phyloP scores from a whole-genome alignment of 2,329 filamentous ascomycete species.

The Aplosporella prunicola region DNA sequence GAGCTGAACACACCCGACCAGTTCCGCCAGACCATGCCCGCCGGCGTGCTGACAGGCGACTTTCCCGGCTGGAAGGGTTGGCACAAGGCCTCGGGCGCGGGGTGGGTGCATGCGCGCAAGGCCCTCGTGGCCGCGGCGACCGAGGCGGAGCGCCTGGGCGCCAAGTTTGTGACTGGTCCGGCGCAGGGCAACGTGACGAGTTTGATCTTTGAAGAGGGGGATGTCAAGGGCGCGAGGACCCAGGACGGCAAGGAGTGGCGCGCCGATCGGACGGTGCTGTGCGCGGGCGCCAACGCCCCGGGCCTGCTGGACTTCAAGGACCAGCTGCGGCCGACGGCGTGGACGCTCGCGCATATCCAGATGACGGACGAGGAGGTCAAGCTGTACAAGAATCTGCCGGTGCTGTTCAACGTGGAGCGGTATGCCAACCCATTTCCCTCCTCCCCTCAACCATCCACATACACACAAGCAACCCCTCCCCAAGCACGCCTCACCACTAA shows the following conservation, averaged over 20 bases:
- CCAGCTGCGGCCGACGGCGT: conserved; percentile 46
- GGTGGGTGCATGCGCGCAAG: conserved; percentile 46
- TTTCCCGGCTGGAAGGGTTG: conserved; percentile 45
- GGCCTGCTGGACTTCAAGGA: conserved; percentile 41
- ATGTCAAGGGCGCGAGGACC: conserved; percentile 36
- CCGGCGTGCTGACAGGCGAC: conserved; percentile 41
- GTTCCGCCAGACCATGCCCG: conserved; percentile 43
- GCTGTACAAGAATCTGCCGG: conserved; percentile 39
- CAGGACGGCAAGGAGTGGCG: conserved; percentile 32
- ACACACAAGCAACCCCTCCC: neutral
- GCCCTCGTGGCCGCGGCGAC: conserved; percentile 37
- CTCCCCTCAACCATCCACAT: neutral
- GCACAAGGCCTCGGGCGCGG: conserved; percentile 36
- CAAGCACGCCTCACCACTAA: too few species aligned
- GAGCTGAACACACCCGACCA: conserved; percentile 35
- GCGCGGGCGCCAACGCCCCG: conserved; percentile 41
- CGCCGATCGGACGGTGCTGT: conserved; percentile 39
- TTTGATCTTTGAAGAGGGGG: conserved; percentile 27
- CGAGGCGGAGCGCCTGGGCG: conserved; percentile 40
- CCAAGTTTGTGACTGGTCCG: conserved; percentile 36
- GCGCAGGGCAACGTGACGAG: conserved; percentile 29
- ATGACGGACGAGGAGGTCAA: conserved; percentile 38
- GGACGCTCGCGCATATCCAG: conserved; percentile 44
- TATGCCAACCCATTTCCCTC: neutral
- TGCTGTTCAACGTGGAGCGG: conserved; percentile 39